These are phyloP conservation scores for Ustilaginoidea virens DNA, from an alignment of 2,329 filamentous ascomycete species.

Conservation along the genomic window DNA sequence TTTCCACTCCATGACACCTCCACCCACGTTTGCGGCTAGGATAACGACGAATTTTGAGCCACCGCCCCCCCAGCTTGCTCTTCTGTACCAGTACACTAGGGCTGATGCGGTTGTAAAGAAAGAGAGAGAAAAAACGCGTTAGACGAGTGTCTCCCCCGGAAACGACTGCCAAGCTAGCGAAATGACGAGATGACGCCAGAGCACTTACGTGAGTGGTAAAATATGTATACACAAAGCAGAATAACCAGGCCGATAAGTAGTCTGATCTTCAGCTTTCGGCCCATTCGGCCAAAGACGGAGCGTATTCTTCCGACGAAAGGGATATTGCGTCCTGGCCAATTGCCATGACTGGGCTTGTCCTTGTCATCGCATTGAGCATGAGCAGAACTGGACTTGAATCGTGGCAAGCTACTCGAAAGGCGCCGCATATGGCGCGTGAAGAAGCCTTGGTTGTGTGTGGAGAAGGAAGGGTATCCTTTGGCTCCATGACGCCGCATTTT, in stretches of 20 bases:
- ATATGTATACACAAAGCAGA: constrained; percentile 44
- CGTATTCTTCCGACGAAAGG: constrained; percentile 31
- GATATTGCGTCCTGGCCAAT: constrained; percentile 26
- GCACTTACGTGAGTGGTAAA: constrained; percentile 60
- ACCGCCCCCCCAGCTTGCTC: constrained; percentile 58
- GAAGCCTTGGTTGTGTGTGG: constrained; percentile 71
- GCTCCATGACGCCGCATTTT: constrained; percentile 62
- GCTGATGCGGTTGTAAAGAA: constrained; percentile 17
- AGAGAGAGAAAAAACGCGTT: neutral
- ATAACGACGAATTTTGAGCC: constrained; percentile 90
- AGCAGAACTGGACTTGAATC: constrained; percentile 39
- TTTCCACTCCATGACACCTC: constrained; percentile 99
- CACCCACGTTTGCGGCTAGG: constrained; percentile 82
- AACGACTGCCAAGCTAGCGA: too few species aligned
- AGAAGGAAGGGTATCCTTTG: constrained; percentile 63
- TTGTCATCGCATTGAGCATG: constrained; percentile 51
- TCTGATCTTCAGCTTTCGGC: constrained; percentile 50
- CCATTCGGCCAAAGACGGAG: constrained; percentile 32
- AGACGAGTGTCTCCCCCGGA: too few species aligned
- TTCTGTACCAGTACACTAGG: constrained; percentile 48
- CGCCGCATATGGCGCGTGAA: constrained; percentile 72
- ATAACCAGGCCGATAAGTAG: constrained; percentile 44
- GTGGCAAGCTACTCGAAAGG: constrained; percentile 64
- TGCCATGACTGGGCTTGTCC: constrained; percentile 54
- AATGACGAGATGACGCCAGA: neutral